Percentiles rank a stretch among this genome's conserved stretches.
Evolutionary conservation across 768 basidiomycete species (phyloP).

Genomic region (Tephrocybe rancida): DNA sequence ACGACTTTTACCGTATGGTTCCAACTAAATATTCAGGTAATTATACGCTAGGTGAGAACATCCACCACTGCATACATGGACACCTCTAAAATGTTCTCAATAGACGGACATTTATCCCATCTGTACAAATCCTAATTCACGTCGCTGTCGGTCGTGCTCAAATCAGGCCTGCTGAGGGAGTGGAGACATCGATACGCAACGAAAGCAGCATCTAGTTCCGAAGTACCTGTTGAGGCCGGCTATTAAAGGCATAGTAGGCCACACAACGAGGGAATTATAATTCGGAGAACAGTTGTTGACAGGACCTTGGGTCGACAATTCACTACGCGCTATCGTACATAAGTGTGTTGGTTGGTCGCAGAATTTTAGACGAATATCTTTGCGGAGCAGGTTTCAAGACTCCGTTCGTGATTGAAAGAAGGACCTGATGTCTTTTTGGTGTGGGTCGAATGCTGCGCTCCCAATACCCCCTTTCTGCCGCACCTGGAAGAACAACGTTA

Average conservation of each 20-base stretch:
- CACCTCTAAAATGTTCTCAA: neutral
- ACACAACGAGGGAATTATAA: no score
- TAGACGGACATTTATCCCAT: constrained; percentile 9
- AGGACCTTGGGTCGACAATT: no score
- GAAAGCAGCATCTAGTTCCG: no score
- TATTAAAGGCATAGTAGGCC: no score
- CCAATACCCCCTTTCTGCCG: constrained; percentile 82
- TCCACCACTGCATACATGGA: neutral
- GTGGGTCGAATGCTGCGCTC: constrained; percentile 67
- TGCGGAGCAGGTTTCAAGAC: no score
- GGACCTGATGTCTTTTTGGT: constrained; percentile 72
- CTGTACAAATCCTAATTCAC: neutral
- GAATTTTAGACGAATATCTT: no score
- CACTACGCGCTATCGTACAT: no score
- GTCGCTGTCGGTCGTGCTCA: neutral
- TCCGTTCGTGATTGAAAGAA: constrained; percentile 50
- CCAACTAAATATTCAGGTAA: constrained; percentile 20
- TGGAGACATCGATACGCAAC: no score
- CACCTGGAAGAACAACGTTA: constrained; percentile 19
- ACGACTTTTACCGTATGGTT: constrained; percentile 67
- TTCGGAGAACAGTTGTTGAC: no score
- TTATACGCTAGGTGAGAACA: constrained; percentile 5
- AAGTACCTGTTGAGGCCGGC: no score
- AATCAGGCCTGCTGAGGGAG: no score
- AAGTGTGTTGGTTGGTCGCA: no score